phyloP scores from a whole-genome alignment of 2,329 filamentous ascomycete species.

The Pseudogymnoascus sp. region DNA sequence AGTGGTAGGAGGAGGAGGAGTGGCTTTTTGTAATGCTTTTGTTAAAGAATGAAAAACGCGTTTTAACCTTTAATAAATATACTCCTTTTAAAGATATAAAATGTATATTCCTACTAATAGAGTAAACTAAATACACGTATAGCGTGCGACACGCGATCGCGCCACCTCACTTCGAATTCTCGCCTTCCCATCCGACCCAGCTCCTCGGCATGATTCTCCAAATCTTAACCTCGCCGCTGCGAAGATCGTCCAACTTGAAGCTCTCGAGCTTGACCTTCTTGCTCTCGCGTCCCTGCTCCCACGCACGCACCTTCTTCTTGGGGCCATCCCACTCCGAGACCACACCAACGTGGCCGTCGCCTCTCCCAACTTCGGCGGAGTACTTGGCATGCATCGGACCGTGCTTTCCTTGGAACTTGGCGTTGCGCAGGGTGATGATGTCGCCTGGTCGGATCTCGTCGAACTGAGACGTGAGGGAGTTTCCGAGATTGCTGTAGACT shows the following conservation, averaged over 20 bases:
- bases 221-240: constrained; percentile 91
- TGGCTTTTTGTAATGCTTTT: too few species aligned
- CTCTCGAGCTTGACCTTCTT: constrained; percentile 92
- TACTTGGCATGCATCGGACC: constrained; percentile 96
- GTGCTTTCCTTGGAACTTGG: constrained; percentile 89
- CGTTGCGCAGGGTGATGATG: constrained; percentile 86
- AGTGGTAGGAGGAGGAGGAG: too few species aligned
- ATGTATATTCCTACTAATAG: constrained; percentile 6
- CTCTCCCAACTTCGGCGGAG: constrained; percentile 75
- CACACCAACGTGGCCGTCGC: constrained; percentile 76
- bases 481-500: constrained; percentile 91
- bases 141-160: neutral
- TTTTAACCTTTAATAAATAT: too few species aligned
- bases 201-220: constrained; percentile 89
- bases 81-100: constrained; percentile 5
- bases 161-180: constrained; percentile 36
- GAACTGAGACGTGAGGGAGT: constrained; percentile 80
- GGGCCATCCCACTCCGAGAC: constrained; percentile 97
- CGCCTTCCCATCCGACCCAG: constrained; percentile 83
- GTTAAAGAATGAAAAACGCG: too few species aligned
- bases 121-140: constrained; percentile 5
- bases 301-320: constrained; percentile 93
- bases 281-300: constrained; percentile 90
- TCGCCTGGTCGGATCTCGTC: constrained; percentile 93
- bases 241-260: constrained; percentile 84